Conservation (phyloP, 73 alveolate species). For the Paramecium pentaurelia region DNA sequence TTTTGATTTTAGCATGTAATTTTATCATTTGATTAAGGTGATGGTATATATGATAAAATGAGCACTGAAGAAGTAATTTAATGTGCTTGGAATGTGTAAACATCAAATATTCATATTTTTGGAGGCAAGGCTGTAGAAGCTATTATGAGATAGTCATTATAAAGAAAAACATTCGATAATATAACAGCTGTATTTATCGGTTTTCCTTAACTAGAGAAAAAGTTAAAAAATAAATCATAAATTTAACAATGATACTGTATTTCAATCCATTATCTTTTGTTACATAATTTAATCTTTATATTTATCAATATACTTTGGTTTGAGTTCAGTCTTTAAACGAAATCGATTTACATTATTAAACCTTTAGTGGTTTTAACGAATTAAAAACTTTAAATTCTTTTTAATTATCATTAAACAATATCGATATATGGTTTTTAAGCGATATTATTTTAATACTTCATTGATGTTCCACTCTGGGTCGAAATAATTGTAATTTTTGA, state of each 20-base stretch:
- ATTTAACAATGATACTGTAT: neutral
- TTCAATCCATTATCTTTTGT: neutral
- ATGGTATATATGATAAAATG: conserved; percentile 79
- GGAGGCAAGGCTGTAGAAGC: conserved; percentile 95
- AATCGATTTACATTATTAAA: neutral
- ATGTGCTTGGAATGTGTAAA: conserved; percentile 64
- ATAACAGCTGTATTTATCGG: conserved; percentile 77
- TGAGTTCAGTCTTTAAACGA: neutral
- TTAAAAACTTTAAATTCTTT: neutral
- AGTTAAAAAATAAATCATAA: conserved; percentile 15
- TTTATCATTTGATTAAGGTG: conserved; percentile 60
- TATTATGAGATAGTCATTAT: conserved; percentile 86
- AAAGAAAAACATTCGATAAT: conserved; percentile 78
- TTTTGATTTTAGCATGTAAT: conserved; percentile 74
- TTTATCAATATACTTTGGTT: neutral
- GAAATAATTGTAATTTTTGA: neutral
- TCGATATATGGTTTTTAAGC: neutral
- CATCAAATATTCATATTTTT: conserved; percentile 78
- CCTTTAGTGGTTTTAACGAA: neutral
- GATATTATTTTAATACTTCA: neutral
- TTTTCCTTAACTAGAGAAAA: conserved; percentile 49
- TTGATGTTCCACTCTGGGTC: neutral
- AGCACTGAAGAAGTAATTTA: conserved; percentile 71
- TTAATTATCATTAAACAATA: neutral
- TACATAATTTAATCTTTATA: neutral